Base-by-base conservation (phyloP, 2,329 filamentous ascomycete genomes). In the Fusarium musae region DNA sequence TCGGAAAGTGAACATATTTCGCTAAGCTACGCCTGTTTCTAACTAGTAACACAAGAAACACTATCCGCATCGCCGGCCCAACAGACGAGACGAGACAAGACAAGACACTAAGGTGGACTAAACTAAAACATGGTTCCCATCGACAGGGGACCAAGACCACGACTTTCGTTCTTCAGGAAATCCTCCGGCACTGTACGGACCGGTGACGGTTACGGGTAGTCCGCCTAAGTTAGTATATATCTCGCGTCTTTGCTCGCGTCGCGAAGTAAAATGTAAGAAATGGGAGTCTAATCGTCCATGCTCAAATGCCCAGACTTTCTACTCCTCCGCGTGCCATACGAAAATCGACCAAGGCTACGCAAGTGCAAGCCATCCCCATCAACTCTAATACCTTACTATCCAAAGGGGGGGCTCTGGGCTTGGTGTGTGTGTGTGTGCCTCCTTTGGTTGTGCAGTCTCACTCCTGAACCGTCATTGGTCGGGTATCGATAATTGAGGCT, bases 331-430 rank as follows among this genome's bases (percentile, higher is more conserved):
- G 26, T 56, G 37, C 30, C 42, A 63, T 46, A 49, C 34, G 28
- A 42, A 47, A 30, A 58, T 34, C 53, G 46, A 60, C 44, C 47
- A 66, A 49, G 46, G 46, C 50, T 59, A 43, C 39, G 30, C 53
- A 68, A 61, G 65, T 42, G 36, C 53, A 68, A 66, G 65, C 62
- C 65, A 60, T 60, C 21, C 53, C 43, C 43, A 52, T 50, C 56
- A 47, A 68, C 46, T 60, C 42, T 60, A 50, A 37, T 47, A 44
- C 52, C 23, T 54, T 44, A 52, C 43, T 56, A 37, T 63, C 40
- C 61, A 59, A 59, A 47, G 19, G 11, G 47, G 42, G 42, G 37
- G 36, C 28, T 54, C 50, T 23, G 36, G 32, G 36, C n/a, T 32
- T 60, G 46, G 26, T 39, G 26, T 58, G 34, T 39, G 26, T 58